Evolutionary conservation across 164 flowering plant species (phyloP), one percentile per base, ranked within the genome.

Genomic region (Santalum album): DNA sequence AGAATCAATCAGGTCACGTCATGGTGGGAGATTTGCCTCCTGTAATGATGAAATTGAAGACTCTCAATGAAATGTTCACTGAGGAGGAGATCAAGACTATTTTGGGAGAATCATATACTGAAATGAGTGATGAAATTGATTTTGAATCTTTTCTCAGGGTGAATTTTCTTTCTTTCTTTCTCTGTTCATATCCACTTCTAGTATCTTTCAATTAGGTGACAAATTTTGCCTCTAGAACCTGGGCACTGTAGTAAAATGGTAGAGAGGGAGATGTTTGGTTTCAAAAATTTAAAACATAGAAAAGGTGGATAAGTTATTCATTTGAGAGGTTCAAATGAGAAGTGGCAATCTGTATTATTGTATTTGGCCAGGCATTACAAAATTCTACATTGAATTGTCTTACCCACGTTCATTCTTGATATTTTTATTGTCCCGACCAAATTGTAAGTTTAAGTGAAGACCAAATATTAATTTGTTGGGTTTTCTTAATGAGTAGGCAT

Each of bases 91-190:
- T 82, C 47, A 72, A 56, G 53, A 64, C 60, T 53, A 64, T 71
- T 2, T 53, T 82, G 61, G 58, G 22, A 45, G 78, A 79, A 46
- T 15, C 70, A 1, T 42, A 44, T 54, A 9, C 69, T 3, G 62
- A 79, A 25, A 42, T 54, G 63, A 51, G 17, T 12, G 65, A 71
- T 43, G 83, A 79, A 65, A 59, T 82, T 46, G 85, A 82, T 57
- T 82, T 79, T 38, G 88, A 80, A 66, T 53, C 79, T 45, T 82
- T 72, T 54, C 78, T 82, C 36, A 68, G 80, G 71, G 88, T 82
- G 52, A 69, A 78, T 53, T 46, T 12, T 42, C 34, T 29, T 29
- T 29, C 6, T 29, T 9, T 29, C 34, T 29, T 29, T 9, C 34
- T 9, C 4, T 29, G 4, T 29, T 29, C 34, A 29, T 29, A 3